A percentile compares a stretch with the other conserved stretches of the same genome.
Conservation (phyloP, 2,329 filamentous ascomycete species). For the Phialophora macrospora region DNA sequence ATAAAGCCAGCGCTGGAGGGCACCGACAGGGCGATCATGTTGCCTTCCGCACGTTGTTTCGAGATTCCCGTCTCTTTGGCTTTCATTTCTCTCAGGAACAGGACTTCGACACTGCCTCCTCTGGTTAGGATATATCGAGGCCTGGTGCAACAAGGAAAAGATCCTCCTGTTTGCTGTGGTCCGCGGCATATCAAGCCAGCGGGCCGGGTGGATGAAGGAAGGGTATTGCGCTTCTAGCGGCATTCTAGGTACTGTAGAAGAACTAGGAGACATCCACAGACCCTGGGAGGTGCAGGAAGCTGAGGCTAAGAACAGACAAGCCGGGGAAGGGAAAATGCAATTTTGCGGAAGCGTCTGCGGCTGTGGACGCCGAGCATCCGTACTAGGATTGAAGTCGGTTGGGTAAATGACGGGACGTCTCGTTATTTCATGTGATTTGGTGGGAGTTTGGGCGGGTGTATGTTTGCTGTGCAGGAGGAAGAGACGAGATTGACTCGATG, state of each 20-base stretch:
- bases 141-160: not conserved
- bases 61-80: not conserved
- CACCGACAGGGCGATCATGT: not conserved
- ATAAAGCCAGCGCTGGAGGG: not conserved
- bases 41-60: not conserved
- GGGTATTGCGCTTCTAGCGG: constrained; percentile 29
- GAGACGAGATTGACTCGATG: not conserved
- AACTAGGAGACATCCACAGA: constrained; percentile 3
- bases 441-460: not conserved
- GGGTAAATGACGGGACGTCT: constrained; percentile 7
- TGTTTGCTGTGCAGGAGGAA: not conserved
- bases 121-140: not conserved
- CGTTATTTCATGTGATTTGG: not conserved
- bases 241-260: constrained; percentile 28
- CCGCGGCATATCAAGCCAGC: constrained; percentile 4
- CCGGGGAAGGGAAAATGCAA: constrained; percentile 8
- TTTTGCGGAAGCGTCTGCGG: constrained; percentile 7
- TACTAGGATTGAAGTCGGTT: constrained; percentile 1
- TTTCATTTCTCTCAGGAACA: not conserved
- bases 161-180: not conserved
- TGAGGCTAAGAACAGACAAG: not conserved
- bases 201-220: constrained; percentile 17
- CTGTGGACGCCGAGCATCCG: constrained; percentile 1
- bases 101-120: not conserved
- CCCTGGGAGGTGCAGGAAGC: not conserved